These are phyloP conservation scores for Croton laevigatus DNA, from an alignment of 441 rosid species.

Conservation along the genomic window DNA sequence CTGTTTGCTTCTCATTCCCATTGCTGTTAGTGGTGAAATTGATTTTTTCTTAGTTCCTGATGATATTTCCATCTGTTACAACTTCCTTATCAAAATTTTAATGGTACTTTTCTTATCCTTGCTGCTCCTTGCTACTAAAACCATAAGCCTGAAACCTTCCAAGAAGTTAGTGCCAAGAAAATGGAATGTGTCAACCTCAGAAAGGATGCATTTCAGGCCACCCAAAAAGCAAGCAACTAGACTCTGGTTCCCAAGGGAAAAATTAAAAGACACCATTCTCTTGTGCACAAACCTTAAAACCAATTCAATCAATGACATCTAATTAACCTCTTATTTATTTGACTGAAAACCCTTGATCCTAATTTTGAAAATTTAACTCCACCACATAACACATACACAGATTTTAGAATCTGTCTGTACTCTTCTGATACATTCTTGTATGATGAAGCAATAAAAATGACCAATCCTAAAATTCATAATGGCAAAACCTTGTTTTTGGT, in stretches of 20 bases:
- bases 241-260: neutral
- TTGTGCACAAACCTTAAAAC: neutral
- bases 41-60: neutral
- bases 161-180: neutral
- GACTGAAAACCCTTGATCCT: neutral
- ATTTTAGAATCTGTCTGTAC: neutral
- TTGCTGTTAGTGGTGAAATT: neutral
- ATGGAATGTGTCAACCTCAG: neutral
- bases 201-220: neutral
- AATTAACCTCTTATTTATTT: too few relatives aligned
- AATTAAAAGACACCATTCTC: neutral
- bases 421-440: neutral
- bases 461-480: neutral
- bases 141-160: neutral
- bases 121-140: neutral
- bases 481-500: neutral
- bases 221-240: neutral
- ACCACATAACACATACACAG: neutral
- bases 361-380: too few relatives aligned
- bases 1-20: neutral
- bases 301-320: neutral
- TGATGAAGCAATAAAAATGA: neutral
- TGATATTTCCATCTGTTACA: neutral
- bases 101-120: neutral
- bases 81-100: neutral